Percentiles rank a stretch among this genome's conserved stretches.
Evolutionary conservation across 2,329 filamentous ascomycete species (phyloP).

Genomic region (Amauroascus verrucosus): DNA sequence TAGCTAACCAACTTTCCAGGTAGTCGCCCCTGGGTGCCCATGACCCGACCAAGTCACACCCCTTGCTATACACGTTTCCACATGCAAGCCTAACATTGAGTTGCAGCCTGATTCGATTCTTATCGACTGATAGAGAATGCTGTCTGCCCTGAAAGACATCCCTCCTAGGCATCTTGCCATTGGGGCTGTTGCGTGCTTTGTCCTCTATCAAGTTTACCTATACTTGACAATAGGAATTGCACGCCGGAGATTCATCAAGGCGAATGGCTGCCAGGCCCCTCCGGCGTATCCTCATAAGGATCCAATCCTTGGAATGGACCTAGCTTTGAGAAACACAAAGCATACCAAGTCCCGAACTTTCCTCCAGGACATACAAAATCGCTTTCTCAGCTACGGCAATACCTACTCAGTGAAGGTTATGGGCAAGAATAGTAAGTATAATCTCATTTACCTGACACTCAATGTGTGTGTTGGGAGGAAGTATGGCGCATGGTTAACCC

Average conservation of each 20-base stretch:
- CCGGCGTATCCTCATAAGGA: slow-evolving; percentile 43
- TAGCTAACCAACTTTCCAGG: no score
- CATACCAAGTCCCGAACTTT: slow-evolving; percentile 6
- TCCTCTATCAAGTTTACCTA: slow-evolving; percentile 14
- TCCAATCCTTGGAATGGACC: slow-evolving; percentile 45
- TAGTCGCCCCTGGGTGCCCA: no score
- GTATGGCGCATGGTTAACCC: not conserved
- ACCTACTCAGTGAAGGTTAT: slow-evolving; percentile 13
- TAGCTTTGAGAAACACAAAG: slow-evolving; percentile 25
- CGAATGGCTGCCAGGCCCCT: slow-evolving; percentile 41
- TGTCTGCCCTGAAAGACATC: slow-evolving; percentile 7
- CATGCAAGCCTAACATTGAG: not conserved
- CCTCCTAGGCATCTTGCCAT: slow-evolving; percentile 9
- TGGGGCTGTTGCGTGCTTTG: slow-evolving; percentile 1
- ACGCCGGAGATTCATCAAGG: slow-evolving; percentile 11
- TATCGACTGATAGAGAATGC: slow-evolving; percentile 5
- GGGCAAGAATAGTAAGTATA: slow-evolving; percentile 13
- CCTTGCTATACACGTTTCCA: no score
- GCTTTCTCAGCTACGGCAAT: slow-evolving; percentile 15
- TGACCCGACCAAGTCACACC: no score
- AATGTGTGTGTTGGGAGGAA: not conserved
- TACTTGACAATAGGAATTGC: slow-evolving; percentile 13
- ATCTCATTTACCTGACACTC: not conserved
- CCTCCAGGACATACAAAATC: slow-evolving; percentile 12
- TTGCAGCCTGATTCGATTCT: not conserved